Evolutionary conservation across 139 green algal species (phyloP).

Genomic region (Trebouxia sp.): DNA sequence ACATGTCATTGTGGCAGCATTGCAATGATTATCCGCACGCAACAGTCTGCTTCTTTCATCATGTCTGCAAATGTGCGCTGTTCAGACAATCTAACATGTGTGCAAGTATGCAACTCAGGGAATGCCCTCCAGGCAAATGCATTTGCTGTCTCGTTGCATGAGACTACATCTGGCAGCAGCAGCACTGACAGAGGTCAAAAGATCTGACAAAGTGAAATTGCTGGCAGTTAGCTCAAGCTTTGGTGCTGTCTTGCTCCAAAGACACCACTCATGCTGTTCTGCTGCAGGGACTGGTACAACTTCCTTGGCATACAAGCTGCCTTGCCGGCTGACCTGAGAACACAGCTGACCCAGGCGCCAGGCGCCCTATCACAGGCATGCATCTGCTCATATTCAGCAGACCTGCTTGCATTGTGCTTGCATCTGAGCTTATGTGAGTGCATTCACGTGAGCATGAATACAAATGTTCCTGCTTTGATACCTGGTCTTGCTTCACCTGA

Average conservation of each 20-base stretch:
- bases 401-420: too few species aligned
- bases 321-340: slow-evolving; percentile 34
- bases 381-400: too few species aligned
- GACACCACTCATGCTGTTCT: neutral
- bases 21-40: too few species aligned
- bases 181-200: neutral
- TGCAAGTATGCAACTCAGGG: neutral
- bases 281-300: slow-evolving; percentile 60
- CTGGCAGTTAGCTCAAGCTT: neutral
- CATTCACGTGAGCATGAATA: too few species aligned
- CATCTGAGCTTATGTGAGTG: too few species aligned
- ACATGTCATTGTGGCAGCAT: too few species aligned
- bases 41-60: neutral
- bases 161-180: neutral
- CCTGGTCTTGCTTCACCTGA: too few species aligned
- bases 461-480: too few species aligned
- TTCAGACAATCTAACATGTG: too few species aligned
- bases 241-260: neutral
- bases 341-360: slow-evolving; percentile 32
- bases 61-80: too few species aligned
- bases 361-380: slow-evolving; percentile 45
- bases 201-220: neutral
- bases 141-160: neutral
- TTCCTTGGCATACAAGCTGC: slow-evolving; percentile 63
- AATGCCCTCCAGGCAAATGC: neutral